Evolutionary conservation across 371 early-diverging fungal genomes (phyloP), one percentile per base, ranked within the genome.

Genomic region (Sporodiniella umbellata): DNA sequence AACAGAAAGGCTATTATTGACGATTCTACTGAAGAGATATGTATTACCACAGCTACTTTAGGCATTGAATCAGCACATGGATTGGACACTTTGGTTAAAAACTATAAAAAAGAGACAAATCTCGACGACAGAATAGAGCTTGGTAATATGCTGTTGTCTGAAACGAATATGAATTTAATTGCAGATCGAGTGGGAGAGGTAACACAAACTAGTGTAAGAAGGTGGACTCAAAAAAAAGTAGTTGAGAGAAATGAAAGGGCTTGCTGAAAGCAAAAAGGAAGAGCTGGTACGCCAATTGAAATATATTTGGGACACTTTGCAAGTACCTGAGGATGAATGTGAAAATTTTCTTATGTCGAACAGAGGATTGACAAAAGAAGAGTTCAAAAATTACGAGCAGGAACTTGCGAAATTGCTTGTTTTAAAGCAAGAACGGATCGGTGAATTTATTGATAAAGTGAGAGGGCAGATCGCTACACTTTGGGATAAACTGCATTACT

Each of bases 401-500:
- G 73, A 72, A 48, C 26, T 68, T 38, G 31, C 47, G 6, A 33
- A 53, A n/a, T 37, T 72, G 24, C 50, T 40, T 8, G 39, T 37
- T 14, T 52, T 72, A 18, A 72, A 70, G 39, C 57, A 64, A 33
- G 73, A 76, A 26, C 53, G 63, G 21, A 51, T 72, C 11, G 64
- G 68, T 14, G 77, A 72, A 10, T 76, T 76, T 48, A 63, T 72
- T 7, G 37, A 49, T 8, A 53, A 55, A 11, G 68, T 68, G 40
- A 44, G 73, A 18, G 55, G 70, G 11, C 73, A 76, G 38, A 39
- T 76, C 0, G 23, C 44, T 12, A 21, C 26, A 1, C 15, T 76
- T 24, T 76, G 77, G 77, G 62, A 72, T 37, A 59, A 68, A 48
- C 40, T 72, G 7, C 72, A 72, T 33, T 62, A 64, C n/a, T 64